Base-by-base conservation (phyloP, 2,329 filamentous ascomycete species). In the Aspergillus ibericus region DNA sequence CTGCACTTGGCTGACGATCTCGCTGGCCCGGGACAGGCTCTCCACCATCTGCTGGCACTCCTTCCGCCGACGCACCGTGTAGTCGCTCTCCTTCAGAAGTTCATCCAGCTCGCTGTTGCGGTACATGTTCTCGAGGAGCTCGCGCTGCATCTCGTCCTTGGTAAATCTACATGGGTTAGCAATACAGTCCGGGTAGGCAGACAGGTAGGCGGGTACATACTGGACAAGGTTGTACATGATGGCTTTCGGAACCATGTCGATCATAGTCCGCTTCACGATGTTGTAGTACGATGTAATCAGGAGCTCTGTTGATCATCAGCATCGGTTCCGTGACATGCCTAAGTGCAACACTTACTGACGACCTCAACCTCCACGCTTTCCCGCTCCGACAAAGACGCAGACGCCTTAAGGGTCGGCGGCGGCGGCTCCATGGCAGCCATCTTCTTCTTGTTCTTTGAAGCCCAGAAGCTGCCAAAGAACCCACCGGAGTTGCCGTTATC, bases 361-460 rank as follows among this genome's bases (percentile, higher is more conserved):
- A 99, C 93, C 79, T 99, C 95, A 48, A 99, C 95, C 77, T 99
- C 95, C 64, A 96, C 91, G 59, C 88, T 88, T 76, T 99, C 95
- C 61, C 95, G 92, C 79, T 99, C 95, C 5, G 91, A 96, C 38
- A 99, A 82, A 25, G 89, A 96, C 42, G 95, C 93, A 3, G 92
- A 96, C 34, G 95, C 95, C 82, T 97, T 99, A 58, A 99, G 86
- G 42, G 87, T 93, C 29, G 95, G 86, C 62, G 95, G 95, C 38
- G 95, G 95, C 13, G 95, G 83, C 75, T 99, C 95, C 95, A 99
- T 99, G 49, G 93, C 93, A n/a, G 95, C 95, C 80, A 96, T 96
- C 88, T 97, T 98, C 88, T 99, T 99, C 88, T 98, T 99, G 82
- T 98, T 99, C 86, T 98, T 99, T 72, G 91, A 93, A 10, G 95